A percentile compares a stretch with the other conserved stretches of the same genome.
These are phyloP conservation scores for Myxozyma melibiosi DNA, from an alignment of 805 yeast species.

Conservation along the genomic window DNA sequence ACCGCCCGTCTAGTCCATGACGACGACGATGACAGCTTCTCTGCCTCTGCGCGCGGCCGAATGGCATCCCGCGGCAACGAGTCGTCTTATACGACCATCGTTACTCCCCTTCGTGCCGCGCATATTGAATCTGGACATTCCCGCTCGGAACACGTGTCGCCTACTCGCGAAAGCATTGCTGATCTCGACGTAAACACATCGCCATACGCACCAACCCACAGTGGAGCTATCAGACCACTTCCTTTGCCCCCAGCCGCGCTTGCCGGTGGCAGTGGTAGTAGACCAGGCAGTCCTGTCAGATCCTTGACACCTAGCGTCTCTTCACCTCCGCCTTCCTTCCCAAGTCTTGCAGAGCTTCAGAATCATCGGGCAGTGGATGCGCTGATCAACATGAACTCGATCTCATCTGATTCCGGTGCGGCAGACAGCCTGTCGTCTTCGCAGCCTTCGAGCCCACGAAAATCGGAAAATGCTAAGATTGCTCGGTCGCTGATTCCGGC, in stretches of 20 bases:
- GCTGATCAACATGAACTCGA: constrained; percentile 7
- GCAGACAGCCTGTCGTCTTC: too few relatives aligned
- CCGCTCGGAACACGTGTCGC: background rate
- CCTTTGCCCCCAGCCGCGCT: constrained; percentile 19
- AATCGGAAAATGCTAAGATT: background rate
- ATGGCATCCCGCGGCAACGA: background rate
- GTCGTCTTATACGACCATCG: background rate
- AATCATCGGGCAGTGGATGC: constrained; percentile 17
- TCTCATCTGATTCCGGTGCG: background rate
- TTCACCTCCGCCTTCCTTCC: constrained; percentile 22
- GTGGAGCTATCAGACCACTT: constrained; percentile 4
- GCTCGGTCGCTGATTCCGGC: constrained; percentile 8
- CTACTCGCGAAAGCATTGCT: background rate
- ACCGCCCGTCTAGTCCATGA: constrained; percentile 1
- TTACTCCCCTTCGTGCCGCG: constrained; percentile 16
- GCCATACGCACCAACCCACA: background rate
- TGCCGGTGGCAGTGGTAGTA: constrained; percentile 2
- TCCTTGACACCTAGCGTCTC: background rate
- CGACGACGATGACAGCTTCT: background rate
- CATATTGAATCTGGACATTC: constrained; percentile 16
- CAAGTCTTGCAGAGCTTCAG: constrained; percentile 16
- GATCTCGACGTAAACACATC: background rate
- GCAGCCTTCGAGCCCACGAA: background rate
- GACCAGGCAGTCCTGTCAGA: constrained; percentile 8
- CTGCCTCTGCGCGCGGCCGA: background rate